phyloP scores from a whole-genome alignment of 768 basidiomycete species.

The Termitomyces bulborhizus region DNA sequence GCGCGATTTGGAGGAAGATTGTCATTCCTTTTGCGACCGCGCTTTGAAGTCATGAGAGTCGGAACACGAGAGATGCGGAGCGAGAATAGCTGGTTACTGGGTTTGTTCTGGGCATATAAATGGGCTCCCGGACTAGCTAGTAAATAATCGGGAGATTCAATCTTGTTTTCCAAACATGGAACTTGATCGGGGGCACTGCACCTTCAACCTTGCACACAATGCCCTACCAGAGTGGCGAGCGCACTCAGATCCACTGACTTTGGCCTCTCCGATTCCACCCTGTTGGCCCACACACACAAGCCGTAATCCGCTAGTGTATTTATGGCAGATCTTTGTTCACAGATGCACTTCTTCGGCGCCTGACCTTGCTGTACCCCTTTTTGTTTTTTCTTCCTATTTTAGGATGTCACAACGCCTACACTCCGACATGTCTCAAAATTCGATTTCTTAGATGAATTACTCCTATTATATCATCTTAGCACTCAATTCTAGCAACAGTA shows the following conservation, averaged over 20 bases:
- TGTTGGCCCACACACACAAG: neutral
- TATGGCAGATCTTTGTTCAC: neutral
- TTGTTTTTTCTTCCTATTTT: conserved; percentile 3
- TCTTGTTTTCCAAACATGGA: conserved; percentile 16
- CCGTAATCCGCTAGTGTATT: neutral
- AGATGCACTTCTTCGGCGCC: neutral
- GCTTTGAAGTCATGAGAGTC: conserved; percentile 71
- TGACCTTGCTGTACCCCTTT: neutral
- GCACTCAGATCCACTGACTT: conserved; percentile 3
- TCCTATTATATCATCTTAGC: conserved; percentile 10
- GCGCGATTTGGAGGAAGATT: conserved; percentile 78
- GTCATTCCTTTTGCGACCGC: conserved; percentile 81
- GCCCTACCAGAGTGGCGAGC: neutral
- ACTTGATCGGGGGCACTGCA: conserved; percentile 12
- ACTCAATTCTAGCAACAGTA: neutral
- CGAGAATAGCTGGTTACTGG: conserved; percentile 17
- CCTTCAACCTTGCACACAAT: conserved; percentile 2
- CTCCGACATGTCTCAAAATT: conserved; percentile 9
- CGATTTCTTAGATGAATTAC: neutral
- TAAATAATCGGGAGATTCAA: conserved; percentile 25
- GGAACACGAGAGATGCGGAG: conserved; percentile 23
- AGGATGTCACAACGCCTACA: neutral
- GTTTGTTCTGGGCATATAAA: conserved; percentile 33
- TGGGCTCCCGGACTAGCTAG: conserved; percentile 21
- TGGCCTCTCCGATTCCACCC: conserved; percentile 1